These are phyloP conservation scores for Mycena alexandri DNA, from an alignment of 768 basidiomycete species.

Conservation along the genomic window DNA sequence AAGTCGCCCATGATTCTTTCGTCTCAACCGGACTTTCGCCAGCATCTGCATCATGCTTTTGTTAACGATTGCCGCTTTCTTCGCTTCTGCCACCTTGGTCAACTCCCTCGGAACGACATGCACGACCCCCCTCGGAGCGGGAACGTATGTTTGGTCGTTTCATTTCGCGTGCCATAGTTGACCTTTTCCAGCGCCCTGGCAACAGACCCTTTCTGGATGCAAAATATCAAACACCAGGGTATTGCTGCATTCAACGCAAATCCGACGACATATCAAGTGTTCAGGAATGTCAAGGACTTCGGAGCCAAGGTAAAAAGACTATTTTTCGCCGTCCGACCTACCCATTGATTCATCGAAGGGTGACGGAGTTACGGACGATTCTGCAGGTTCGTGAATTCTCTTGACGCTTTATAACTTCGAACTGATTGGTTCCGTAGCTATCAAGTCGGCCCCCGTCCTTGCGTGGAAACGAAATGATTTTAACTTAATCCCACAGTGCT, in stretches of 20 bases:
- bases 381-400: constrained; percentile 52
- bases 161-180: not conserved
- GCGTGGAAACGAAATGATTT: not conserved
- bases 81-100: constrained; percentile 24
- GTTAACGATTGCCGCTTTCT: constrained; percentile 13
- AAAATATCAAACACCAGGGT: constrained; percentile 80
- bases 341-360: constrained; percentile 16
- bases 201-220: constrained; percentile 76
- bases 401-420: not conserved
- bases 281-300: constrained; percentile 79
- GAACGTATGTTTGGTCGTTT: constrained; percentile 46
- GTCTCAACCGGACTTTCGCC: not conserved
- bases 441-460: constrained; percentile 62
- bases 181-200: constrained; percentile 55
- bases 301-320: constrained; percentile 49
- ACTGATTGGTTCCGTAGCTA: constrained; percentile 56
- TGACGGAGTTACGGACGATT: constrained; percentile 30
- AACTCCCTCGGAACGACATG: constrained; percentile 50
- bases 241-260: constrained; percentile 74
- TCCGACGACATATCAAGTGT: constrained; percentile 70
- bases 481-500: constrained; percentile 52
- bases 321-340: not conserved
- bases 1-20: constrained; percentile 3
- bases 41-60: constrained; percentile 20
- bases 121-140: constrained; percentile 59